Conservation (phyloP, 108 stramenopile genomes). For the Asterionellopsis glacialis region DNA sequence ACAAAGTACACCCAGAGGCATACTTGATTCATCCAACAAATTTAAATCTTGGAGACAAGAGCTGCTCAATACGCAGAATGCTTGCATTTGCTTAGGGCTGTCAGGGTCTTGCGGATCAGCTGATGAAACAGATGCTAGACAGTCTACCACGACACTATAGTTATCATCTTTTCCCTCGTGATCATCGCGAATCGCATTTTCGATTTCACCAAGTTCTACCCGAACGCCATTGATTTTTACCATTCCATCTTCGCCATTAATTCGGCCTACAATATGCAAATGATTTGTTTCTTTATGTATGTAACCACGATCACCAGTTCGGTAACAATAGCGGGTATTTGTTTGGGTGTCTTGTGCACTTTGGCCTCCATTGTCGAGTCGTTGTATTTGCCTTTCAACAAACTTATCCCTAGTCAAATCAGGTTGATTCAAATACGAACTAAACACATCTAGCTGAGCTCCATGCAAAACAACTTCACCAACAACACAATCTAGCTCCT, state of each 20-base stretch:
- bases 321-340: constrained; percentile 27
- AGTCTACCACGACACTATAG: constrained; percentile 36
- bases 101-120: constrained; percentile 8
- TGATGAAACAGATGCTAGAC: constrained; percentile 36
- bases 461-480: constrained; percentile 78
- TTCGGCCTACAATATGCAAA: constrained; percentile 64
- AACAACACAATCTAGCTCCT: constrained; percentile 3
- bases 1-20: constrained; percentile 36
- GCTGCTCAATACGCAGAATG: constrained; percentile 57
- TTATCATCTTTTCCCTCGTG: constrained; percentile 3
- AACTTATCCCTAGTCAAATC: constrained; percentile 53
- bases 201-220: constrained; percentile 79
- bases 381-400: constrained; percentile 6
- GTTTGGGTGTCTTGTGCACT: background rate
- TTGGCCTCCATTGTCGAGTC: background rate
- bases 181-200: constrained; percentile 49
- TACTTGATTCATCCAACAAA: background rate
- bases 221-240: constrained; percentile 82
- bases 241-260: constrained; percentile 73
- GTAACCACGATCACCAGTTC: constrained; percentile 78
- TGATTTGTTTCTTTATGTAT: constrained; percentile 27
- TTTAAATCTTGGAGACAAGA: constrained; percentile 40
- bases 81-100: constrained; percentile 32
- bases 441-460: constrained; percentile 50
- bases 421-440: constrained; percentile 59